phyloP scores from a whole-genome alignment of 2,329 filamentous ascomycete species.

The Cordyceps fumosorosea region DNA sequence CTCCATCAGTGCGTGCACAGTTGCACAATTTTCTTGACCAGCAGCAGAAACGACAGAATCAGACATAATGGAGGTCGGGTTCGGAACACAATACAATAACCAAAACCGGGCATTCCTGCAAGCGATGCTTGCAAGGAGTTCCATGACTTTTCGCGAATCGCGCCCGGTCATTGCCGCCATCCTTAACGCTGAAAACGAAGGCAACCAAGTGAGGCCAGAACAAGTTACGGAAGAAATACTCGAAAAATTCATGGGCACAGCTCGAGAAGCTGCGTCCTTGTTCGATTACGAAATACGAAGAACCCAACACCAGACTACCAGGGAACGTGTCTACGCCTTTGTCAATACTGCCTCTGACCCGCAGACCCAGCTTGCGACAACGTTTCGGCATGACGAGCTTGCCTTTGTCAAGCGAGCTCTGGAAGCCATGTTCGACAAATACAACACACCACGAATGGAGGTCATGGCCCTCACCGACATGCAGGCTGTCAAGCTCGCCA shows the following conservation, averaged over 20 bases:
- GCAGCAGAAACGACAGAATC: neutral
- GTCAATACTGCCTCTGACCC: constrained; percentile 84
- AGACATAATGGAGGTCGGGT: constrained; percentile 21
- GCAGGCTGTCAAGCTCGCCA: constrained; percentile 66
- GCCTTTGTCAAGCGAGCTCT: constrained; percentile 82
- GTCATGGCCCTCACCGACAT: constrained; percentile 75
- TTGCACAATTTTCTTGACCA: neutral
- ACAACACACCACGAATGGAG: constrained; percentile 75
- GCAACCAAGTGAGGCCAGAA: constrained; percentile 39
- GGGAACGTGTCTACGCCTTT: constrained; percentile 68
- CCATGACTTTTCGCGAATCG: constrained; percentile 68
- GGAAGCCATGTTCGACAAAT: constrained; percentile 84
- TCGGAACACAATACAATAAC: constrained; percentile 42
- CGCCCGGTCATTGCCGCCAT: constrained; percentile 72
- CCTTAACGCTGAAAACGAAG: constrained; percentile 45
- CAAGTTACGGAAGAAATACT: constrained; percentile 66
- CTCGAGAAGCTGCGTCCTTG: constrained; percentile 65
- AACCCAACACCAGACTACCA: constrained; percentile 60
- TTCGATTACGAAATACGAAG: constrained; percentile 87
- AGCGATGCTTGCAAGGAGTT: constrained; percentile 71
- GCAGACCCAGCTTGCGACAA: constrained; percentile 80
- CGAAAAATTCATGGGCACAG: constrained; percentile 58
- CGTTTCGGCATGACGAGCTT: constrained; percentile 74
- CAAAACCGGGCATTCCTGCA: constrained; percentile 85
- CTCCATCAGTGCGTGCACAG: neutral